phyloP scores from a whole-genome alignment of 331 rosid genomes.

The Telfairia occidentalis region DNA sequence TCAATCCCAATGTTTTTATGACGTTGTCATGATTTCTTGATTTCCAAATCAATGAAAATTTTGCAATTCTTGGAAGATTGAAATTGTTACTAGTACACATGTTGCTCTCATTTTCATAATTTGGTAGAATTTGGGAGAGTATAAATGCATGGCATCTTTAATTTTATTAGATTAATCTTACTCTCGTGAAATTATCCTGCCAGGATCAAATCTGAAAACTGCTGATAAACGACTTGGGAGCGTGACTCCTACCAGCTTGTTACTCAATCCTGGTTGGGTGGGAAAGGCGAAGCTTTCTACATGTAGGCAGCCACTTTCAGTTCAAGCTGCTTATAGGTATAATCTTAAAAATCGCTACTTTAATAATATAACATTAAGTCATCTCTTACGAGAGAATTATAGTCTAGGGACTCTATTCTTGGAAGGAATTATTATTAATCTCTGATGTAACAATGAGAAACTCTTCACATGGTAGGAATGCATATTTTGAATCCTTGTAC shows the following conservation, averaged over 20 bases:
- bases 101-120: neutral
- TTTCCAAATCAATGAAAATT: neutral
- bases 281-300: conserved; percentile 26
- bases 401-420: neutral
- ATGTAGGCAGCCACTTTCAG: conserved; percentile 37
- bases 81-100: neutral
- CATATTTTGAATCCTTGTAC: neutral
- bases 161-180: neutral
- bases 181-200: neutral
- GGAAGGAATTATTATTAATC: neutral
- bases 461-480: neutral
- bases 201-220: conserved; percentile 6
- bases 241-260: conserved; percentile 24
- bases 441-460: neutral
- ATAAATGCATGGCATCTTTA: neutral
- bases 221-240: conserved; percentile 16
- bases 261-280: conserved; percentile 22
- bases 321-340: conserved; percentile 78
- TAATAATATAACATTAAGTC: neutral
- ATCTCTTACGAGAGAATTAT: neutral
- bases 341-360: neutral
- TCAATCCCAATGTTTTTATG: neutral
- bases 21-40: neutral
- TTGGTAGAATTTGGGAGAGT: neutral
- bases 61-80: neutral